A percentile compares a stretch with the other conserved stretches of the same genome.
phyloP scores from a whole-genome alignment of 345 rosid genomes.

The Rhodamnia argentea region DNA sequence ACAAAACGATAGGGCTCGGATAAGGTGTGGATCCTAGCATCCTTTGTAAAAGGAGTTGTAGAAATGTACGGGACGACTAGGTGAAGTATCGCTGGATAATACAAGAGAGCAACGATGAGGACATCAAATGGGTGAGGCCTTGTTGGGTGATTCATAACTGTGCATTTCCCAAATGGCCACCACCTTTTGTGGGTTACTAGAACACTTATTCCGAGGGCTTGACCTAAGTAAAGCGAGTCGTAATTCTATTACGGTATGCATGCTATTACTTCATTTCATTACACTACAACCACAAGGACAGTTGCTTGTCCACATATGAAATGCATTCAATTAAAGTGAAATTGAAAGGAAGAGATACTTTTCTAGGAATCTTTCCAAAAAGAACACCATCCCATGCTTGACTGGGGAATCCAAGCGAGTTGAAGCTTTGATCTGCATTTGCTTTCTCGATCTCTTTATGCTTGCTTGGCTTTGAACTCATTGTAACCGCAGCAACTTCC shows the following conservation, averaged over 20 bases:
- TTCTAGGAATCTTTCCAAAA: not conserved
- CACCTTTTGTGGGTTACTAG: too few relatives aligned
- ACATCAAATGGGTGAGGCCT: not conserved
- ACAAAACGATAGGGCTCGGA: too few relatives aligned
- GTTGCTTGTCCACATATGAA: not conserved
- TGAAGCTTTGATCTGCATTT: not conserved
- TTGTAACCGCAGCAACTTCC: not conserved
- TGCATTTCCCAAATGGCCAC: too few relatives aligned
- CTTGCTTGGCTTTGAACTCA: not conserved
- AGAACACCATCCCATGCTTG: not conserved
- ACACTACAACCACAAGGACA: not conserved
- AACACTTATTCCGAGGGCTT: not conserved
- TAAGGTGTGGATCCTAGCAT: not conserved
- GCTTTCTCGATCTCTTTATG: not conserved
- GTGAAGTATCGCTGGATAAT: not conserved
- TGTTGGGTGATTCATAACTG: too few relatives aligned
- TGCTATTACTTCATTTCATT: not conserved
- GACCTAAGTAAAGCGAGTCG: accelerated
- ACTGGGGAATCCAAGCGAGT: not conserved
- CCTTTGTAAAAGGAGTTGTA: not conserved
- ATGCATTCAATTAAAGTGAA: accelerated
- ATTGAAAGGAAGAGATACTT: accelerated
- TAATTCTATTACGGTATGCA: not conserved
- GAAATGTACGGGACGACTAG: not conserved
- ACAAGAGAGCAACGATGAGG: not conserved